phyloP scores from a whole-genome alignment of 2,329 filamentous ascomycete genomes.

The Fusarium dimerum region DNA sequence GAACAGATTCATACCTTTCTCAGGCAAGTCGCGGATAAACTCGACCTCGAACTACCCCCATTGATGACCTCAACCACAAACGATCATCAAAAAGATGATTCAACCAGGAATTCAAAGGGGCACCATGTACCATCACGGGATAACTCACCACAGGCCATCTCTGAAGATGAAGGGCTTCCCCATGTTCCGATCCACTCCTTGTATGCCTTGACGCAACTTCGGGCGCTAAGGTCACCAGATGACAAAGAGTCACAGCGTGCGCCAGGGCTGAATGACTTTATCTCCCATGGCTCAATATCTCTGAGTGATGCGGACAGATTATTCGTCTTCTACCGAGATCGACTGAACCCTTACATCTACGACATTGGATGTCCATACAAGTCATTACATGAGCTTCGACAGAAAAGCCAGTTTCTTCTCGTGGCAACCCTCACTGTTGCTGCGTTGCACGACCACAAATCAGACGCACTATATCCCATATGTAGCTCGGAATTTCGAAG shows the following conservation, averaged over 20 bases:
- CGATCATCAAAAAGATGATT: constrained; percentile 9
- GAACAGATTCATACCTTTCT: constrained; percentile 17
- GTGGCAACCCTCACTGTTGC: constrained; percentile 58
- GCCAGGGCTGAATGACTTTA: constrained; percentile 29
- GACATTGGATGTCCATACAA: constrained; percentile 50
- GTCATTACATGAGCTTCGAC: constrained; percentile 50
- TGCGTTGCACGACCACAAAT: constrained; percentile 56
- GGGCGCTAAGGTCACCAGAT: constrained; percentile 34
- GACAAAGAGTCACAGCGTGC: constrained; percentile 10
- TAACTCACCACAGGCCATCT: constrained; percentile 16
- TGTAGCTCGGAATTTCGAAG: constrained; percentile 57
- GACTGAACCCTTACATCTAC: constrained; percentile 52
- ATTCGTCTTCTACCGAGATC: constrained; percentile 49
- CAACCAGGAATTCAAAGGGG: constrained; percentile 1
- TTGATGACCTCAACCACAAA: constrained; percentile 6
- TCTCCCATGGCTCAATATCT: constrained; percentile 41
- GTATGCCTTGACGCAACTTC: constrained; percentile 35
- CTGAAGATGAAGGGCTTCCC: constrained; percentile 34
- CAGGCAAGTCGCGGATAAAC: constrained; percentile 10
- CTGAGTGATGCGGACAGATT: constrained; percentile 50
- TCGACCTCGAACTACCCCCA: constrained; percentile 12
- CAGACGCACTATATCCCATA: constrained; percentile 49
- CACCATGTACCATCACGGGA: constrained; percentile 19
- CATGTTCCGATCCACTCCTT: constrained; percentile 38
- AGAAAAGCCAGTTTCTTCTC: constrained; percentile 56